Base-by-base conservation (phyloP, 2,329 filamentous ascomycete species). In the Biscogniauxia sp. region DNA sequence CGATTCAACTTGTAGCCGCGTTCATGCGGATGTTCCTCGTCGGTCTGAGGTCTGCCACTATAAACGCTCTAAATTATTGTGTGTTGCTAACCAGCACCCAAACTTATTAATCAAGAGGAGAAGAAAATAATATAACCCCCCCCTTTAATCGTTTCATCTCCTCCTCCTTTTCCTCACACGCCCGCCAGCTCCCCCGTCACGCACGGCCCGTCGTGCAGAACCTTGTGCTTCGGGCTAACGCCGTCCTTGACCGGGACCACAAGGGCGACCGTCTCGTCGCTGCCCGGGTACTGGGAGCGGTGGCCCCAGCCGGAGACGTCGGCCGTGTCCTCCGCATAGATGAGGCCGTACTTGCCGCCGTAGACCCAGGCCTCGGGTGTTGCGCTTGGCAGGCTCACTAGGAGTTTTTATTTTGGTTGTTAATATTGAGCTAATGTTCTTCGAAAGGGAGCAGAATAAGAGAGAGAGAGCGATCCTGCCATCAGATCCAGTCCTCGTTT, bases 241-340 rank as follows among this genome's bases (percentile, higher is more conserved):
- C 54, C 57, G n/a, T 50, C 56, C 55, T 41, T 15, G 7, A 76
- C 64, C 9, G 77, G 78, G 41, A 80, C 64, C 61, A 74, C 61
- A 49, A 80, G 37, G 1, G 69, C 63, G 8, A 76, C 64, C 6
- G 79, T 80, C 49, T 72, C 68, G 28, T 76, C 71, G 19, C 65
- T 61, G 4, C 76, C 71, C 1, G 78, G 78, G 61, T 79, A 82
- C 32, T 62, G 61, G 1, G 79, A 79, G 3, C 66, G 64, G 69
- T 82, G 80, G 0, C 80, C 80, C 32, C 72, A 59, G 1, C 54
- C 62, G 57, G 77, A 78, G 3, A 77, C 74, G 52, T 76, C 75
- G 2, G 66, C 66, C 3, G 76, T 80, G 61, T 82, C 80, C 3
- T 76, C 72, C 0, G 76, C 78, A 9, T 79, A 71, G 37, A 81